A percentile compares a stretch with the other conserved stretches of the same genome.
phyloP scores from a whole-genome alignment of 2,329 filamentous ascomycete species.

The Magnaporthales sp. region DNA sequence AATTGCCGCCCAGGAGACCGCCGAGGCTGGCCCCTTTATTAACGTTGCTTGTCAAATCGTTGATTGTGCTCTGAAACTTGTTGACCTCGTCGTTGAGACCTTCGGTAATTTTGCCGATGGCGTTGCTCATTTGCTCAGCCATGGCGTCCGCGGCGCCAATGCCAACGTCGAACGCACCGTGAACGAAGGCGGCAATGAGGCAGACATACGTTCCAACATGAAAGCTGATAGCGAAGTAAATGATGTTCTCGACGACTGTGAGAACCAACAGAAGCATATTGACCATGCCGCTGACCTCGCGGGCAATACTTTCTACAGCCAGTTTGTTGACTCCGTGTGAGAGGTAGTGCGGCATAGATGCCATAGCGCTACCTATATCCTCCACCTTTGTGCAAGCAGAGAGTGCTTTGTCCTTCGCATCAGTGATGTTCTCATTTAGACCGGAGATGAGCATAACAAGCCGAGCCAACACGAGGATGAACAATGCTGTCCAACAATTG shows the following conservation, averaged over 20 bases:
- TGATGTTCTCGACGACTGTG: slow-evolving; percentile 75
- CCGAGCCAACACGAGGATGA: slow-evolving; percentile 76
- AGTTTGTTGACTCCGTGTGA: slow-evolving; percentile 81
- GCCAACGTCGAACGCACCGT: slow-evolving; percentile 67
- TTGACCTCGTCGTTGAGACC: slow-evolving; percentile 49
- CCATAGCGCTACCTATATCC: slow-evolving; percentile 88
- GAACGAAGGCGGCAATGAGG: slow-evolving; percentile 74
- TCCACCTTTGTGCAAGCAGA: slow-evolving; percentile 89
- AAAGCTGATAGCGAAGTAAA: slow-evolving; percentile 88
- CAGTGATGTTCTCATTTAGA: slow-evolving; percentile 64
- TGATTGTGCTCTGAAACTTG: slow-evolving; percentile 3
- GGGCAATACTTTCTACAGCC: slow-evolving; percentile 70
- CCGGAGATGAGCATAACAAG: slow-evolving; percentile 67
- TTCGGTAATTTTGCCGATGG: slow-evolving; percentile 40
- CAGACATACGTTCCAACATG: slow-evolving; percentile 86
- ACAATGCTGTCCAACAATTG: slow-evolving; percentile 90
- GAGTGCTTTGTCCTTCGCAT: slow-evolving; percentile 73
- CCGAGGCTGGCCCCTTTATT: slow-evolving; percentile 45
- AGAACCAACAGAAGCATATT: slow-evolving; percentile 69
- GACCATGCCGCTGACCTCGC: slow-evolving; percentile 72
- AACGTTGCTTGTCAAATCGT: slow-evolving; percentile 21
- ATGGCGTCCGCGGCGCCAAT: slow-evolving; percentile 28
- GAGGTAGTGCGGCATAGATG: slow-evolving; percentile 96
- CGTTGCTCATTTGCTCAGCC: slow-evolving; percentile 40
- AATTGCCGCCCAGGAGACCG: slow-evolving; percentile 24